phyloP scores from a whole-genome alignment of 2,329 filamentous ascomycete species.

The Beauveria pseudobassiana region DNA sequence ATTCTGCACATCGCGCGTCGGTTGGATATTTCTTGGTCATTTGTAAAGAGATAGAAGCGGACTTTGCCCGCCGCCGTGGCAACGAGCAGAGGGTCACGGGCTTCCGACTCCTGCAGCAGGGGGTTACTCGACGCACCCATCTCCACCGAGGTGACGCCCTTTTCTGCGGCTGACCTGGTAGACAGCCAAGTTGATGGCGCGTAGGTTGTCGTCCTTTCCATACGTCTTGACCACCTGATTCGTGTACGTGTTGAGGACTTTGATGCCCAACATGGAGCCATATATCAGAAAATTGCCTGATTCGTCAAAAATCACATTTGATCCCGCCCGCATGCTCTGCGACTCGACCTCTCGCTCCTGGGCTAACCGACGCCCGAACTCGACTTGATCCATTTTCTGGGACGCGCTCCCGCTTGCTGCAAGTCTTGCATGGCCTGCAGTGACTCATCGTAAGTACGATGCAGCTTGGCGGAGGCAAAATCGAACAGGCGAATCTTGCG shows the following conservation, averaged over 20 bases:
- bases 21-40: constrained; percentile 75
- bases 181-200: constrained; percentile 72
- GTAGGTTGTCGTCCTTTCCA: constrained; percentile 81
- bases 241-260: constrained; percentile 92
- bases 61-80: constrained; percentile 78
- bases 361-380: constrained; percentile 83
- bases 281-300: constrained; percentile 93
- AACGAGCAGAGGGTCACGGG: constrained; percentile 81
- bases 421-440: constrained; percentile 82
- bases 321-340: constrained; percentile 56
- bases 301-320: constrained; percentile 92
- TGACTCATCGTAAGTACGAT: constrained; percentile 92
- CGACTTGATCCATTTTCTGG: constrained; percentile 77
- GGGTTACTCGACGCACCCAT: constrained; percentile 97
- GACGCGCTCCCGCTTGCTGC: constrained; percentile 84
- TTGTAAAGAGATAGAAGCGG: constrained; percentile 97
- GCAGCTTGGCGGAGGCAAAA: constrained; percentile 79
- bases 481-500: constrained; percentile 91
- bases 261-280: constrained; percentile 84
- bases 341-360: constrained; percentile 81
- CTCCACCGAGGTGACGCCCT: constrained; percentile 84
- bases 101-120: constrained; percentile 83
- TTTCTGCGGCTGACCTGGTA: constrained; percentile 96
- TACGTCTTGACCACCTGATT: constrained; percentile 89
- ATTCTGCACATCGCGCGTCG: constrained; percentile 85